Evolutionary conservation across 768 basidiomycete species (phyloP), one percentile per base, ranked within the genome.

Genomic region (Tylopilus subfusipes): DNA sequence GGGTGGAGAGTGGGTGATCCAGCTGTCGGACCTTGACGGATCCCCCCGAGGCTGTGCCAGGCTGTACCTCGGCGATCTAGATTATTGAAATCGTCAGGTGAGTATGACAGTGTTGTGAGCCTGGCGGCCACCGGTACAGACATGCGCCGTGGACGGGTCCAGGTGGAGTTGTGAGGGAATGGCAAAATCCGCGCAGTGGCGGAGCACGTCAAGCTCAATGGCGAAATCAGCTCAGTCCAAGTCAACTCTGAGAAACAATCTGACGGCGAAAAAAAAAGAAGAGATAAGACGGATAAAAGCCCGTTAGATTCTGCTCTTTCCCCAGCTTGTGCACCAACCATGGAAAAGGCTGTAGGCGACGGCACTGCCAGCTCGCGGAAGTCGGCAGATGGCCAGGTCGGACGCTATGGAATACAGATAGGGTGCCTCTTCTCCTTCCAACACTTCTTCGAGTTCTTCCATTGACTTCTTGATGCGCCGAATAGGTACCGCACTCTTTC

Each of bases 361-460:
- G 27, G n/a, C n/a, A n/a, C n/a, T n/a, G n/a, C 55, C n/a, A 50
- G 16, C 24, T 33, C 54, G 0, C 50, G 56, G 2, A 71, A 63
- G 52, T 60, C 61, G 0, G 29, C 25, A 4, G 63, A 67, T 5
- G 56, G 16, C 27, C 53, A 55, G 16, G 60, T n/a, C n/a, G n/a
- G n/a, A n/a, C n/a, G 66, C 24, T 68, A 70, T 60, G 69, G 70
- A 13, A 68, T 70, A 40, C 70, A 70, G 60, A 70, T 70, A 24
- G 58, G 64, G 70, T 67, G n/a, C 40, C 4, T 46, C 40, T 34
- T 16, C 6, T 34, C 33, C n/a, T n/a, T n/a, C n/a, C n/a, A n/a
- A n/a, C n/a, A n/a, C n/a, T 5, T 6, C 33, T 16, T 34, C 33
- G 12, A 14, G 13, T 12, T 34, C 33, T 34, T 34, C 33, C 33